Conservation (phyloP, 768 basidiomycete species). For the Mycena galericulata region DNA sequence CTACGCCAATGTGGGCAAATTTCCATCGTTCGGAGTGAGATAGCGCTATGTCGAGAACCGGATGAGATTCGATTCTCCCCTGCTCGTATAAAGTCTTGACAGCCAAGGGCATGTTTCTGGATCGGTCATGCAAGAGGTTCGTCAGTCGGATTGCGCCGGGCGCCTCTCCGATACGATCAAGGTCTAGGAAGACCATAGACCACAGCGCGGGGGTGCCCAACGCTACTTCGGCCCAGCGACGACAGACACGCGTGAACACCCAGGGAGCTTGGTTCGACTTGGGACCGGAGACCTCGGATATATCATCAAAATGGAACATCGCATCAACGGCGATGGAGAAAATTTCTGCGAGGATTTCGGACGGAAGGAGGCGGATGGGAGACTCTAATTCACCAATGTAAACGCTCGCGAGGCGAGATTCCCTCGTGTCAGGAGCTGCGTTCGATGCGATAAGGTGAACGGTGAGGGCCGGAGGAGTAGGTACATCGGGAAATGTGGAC, state of each 20-base stretch:
- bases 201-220: slow-evolving; percentile 15
- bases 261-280: slow-evolving; percentile 9
- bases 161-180: not conserved
- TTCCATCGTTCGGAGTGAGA: slow-evolving; percentile 2
- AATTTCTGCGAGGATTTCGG: slow-evolving; percentile 18
- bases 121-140: slow-evolving; percentile 1
- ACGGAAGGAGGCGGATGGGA: slow-evolving; percentile 15
- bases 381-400: no score
- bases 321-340: not conserved
- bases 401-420: no score
- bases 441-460: no score
- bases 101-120: not conserved
- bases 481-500: no score
- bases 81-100: slow-evolving; percentile 10
- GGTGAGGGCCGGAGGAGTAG: no score
- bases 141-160: slow-evolving; percentile 3
- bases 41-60: slow-evolving; percentile 1
- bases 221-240: slow-evolving; percentile 15
- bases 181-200: slow-evolving; percentile 14
- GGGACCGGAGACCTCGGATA: not conserved
- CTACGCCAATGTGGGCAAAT: not conserved
- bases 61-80: not conserved
- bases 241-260: slow-evolving; percentile 19
- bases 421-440: no score
- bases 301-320: slow-evolving; percentile 4